phyloP scores from a whole-genome alignment of 257 asterid species.

The Solanum medicagineum region DNA sequence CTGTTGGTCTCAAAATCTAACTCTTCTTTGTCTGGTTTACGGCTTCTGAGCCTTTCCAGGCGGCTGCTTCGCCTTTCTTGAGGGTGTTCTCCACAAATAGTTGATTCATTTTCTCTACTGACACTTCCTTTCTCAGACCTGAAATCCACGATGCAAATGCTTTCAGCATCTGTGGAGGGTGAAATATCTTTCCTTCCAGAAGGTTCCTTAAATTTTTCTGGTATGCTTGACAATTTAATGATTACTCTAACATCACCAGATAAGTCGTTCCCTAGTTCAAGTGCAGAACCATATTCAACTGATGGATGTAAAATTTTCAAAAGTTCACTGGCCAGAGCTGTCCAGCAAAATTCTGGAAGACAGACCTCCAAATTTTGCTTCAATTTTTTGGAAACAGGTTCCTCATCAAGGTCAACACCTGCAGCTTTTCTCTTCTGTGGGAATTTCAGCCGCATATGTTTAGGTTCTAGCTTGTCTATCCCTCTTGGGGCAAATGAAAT shows the following conservation, averaged over 20 bases:
- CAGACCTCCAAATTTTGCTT: slow-evolving; percentile 50
- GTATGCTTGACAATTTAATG: slow-evolving; percentile 40
- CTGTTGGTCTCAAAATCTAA: slow-evolving; percentile 47
- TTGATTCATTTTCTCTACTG: slow-evolving; percentile 38
- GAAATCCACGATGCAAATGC: slow-evolving; percentile 15
- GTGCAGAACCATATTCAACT: slow-evolving; percentile 21
- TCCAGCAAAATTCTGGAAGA: slow-evolving; percentile 77
- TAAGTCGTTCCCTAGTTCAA: slow-evolving; percentile 17
- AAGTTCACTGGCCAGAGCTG: slow-evolving; percentile 50
- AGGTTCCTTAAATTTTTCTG: slow-evolving; percentile 21
- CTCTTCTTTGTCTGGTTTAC: slow-evolving; percentile 89
- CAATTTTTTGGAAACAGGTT: slow-evolving; percentile 38
- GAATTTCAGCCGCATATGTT: slow-evolving; percentile 66
- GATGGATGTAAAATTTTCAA: slow-evolving; percentile 38
- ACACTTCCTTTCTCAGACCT: slow-evolving; percentile 27
- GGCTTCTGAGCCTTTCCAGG: slow-evolving; percentile 83
- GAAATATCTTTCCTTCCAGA: slow-evolving; percentile 29
- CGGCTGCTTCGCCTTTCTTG: slow-evolving; percentile 99
- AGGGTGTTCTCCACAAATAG: slow-evolving; percentile 63
- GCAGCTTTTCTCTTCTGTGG: slow-evolving; percentile 68
- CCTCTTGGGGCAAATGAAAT: slow-evolving; percentile 82
- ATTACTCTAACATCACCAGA: slow-evolving; percentile 44
- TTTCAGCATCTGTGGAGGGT: slow-evolving; percentile 23
- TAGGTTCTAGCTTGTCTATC: slow-evolving; percentile 84
- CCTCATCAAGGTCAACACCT: slow-evolving; percentile 31